phyloP scores from a whole-genome alignment of 805 yeast genomes.

The Suhomyces sp. region DNA sequence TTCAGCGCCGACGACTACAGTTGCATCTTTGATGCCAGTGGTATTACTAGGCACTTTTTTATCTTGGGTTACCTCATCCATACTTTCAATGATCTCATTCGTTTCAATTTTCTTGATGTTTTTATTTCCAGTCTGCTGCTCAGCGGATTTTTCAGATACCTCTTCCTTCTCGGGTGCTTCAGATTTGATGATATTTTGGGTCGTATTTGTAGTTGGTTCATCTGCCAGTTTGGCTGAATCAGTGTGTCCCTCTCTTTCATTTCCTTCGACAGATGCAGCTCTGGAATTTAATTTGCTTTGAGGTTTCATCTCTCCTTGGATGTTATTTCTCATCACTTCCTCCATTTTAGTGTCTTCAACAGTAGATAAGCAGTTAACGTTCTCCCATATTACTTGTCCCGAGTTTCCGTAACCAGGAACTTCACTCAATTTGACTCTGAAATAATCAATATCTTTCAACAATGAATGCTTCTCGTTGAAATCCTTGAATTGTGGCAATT shows the following conservation, averaged over 20 bases:
- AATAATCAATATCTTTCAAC: conserved; percentile 60
- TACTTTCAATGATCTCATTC: not conserved
- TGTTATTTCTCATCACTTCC: conserved; percentile 41
- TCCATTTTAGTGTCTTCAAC: conserved; percentile 50
- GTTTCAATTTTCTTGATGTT: not conserved
- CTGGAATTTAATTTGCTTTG: conserved; percentile 10
- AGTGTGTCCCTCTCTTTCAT: not conserved
- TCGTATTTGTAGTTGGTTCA: not conserved
- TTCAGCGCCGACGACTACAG: not conserved
- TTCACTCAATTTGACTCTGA: conserved; percentile 57
- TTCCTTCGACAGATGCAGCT: conserved; percentile 4
- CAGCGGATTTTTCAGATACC: not conserved
- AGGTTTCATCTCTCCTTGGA: conserved; percentile 20
- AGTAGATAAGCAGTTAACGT: conserved; percentile 50
- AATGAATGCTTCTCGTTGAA: conserved; percentile 52
- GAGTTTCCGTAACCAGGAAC: conserved; percentile 59
- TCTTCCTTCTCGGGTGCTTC: not conserved
- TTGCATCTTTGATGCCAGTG: not conserved
- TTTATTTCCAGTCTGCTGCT: not conserved
- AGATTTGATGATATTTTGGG: not conserved
- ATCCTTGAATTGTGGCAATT: conserved; percentile 46
- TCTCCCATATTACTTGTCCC: conserved; percentile 62
- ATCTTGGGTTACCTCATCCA: not conserved
- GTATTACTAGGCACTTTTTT: not conserved
- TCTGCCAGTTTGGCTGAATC: not conserved